Base-by-base conservation (phyloP, 768 basidiomycete species). In the Kondoa malvinella region DNA sequence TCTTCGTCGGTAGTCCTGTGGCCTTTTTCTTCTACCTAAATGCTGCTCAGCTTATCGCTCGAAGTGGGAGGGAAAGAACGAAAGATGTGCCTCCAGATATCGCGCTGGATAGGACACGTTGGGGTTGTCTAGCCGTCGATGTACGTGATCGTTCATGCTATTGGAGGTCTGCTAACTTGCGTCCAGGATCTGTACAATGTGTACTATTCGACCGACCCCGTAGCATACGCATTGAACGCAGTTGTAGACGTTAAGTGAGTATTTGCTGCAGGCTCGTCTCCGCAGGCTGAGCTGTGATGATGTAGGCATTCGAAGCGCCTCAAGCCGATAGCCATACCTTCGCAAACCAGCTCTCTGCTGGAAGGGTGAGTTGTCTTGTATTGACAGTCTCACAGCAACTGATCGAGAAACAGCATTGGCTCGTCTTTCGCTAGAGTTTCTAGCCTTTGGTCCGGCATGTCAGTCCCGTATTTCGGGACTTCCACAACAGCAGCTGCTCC, bases 21-120 rank as follows among this genome's bases (percentile, higher is more conserved):
- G 69, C 59, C 8, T 70, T 73, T 60, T 72, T 73, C 71, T 68
- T 72, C 57, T 70, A 69, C 50, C 68, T 74, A 4, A 70, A 72
- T 15, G 68, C 69, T 26, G 73, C 70, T 0, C 73, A 74, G 50
- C 66, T 74, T 1, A 74, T 74, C 15, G 73, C 74, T 1, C 66
- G 74, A 25, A 65, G 56, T 4, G 71, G 72, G 0, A 60, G 72
- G 1, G 71, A 67, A 34, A 58, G 74, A 21, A 72, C 72, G 2
- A 66, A 68, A 58, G 33, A 67, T 32, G 71, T 68, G 15, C 58
- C 57, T 1, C 50, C 59, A 12, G 73, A 72, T 29, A 68, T 74
- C 4, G 67, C 71, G 12, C 69, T 73, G 16, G 74, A 73, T 29
- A 62, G 71, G 14, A 32, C 68, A 0, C 64, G 71, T 0, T 74